A percentile compares a stretch with the other conserved stretches of the same genome.
Evolutionary conservation across 805 yeast species (phyloP).

Genomic region (Blastobotrys peoriensis): DNA sequence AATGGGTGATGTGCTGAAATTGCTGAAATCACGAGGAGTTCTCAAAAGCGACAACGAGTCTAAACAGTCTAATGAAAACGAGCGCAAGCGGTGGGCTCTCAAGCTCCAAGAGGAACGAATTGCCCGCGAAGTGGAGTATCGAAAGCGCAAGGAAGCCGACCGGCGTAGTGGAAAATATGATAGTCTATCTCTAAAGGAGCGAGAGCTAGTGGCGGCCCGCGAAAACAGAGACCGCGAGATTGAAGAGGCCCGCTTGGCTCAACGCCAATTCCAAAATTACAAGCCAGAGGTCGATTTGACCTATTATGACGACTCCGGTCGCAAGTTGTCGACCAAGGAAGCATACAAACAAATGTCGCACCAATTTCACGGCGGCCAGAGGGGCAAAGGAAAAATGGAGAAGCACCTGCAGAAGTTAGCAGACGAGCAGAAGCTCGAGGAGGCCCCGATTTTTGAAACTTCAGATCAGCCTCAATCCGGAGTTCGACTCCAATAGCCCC

Average conservation of each 20-base stretch:
- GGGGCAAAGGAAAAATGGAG: conserved; percentile 32
- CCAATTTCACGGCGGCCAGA: conserved; percentile 60
- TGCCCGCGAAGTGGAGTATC: conserved; percentile 20
- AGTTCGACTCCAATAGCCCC: conserved; percentile 1
- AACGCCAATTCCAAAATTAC: conserved; percentile 33
- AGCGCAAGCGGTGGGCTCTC: conserved; percentile 17
- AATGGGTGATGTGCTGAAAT: conserved; percentile 33
- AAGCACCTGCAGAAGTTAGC: conserved; percentile 27
- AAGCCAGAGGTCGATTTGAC: conserved; percentile 42
- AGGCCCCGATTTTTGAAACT: conserved; percentile 15
- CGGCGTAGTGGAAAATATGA: conserved; percentile 21
- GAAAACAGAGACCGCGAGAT: conserved; percentile 24
- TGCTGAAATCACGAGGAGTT: conserved; percentile 29
- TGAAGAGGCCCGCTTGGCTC: conserved; percentile 29
- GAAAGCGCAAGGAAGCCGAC: conserved; percentile 19
- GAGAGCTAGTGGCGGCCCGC: conserved; percentile 27
- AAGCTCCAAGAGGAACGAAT: conserved; percentile 17
- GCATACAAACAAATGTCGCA: conserved; percentile 76
- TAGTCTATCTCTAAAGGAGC: conserved; percentile 28
- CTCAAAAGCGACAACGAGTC: conserved; percentile 14
- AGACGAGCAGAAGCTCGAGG: conserved; percentile 23
- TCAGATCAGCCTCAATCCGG: not conserved
- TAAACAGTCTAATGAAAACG: conserved; percentile 20
- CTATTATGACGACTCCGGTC: conserved; percentile 62
- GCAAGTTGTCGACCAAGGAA: conserved; percentile 51